A percentile compares a stretch with the other conserved stretches of the same genome.
phyloP scores from a whole-genome alignment of 2,329 filamentous ascomycete species.

The Curvularia sp. region DNA sequence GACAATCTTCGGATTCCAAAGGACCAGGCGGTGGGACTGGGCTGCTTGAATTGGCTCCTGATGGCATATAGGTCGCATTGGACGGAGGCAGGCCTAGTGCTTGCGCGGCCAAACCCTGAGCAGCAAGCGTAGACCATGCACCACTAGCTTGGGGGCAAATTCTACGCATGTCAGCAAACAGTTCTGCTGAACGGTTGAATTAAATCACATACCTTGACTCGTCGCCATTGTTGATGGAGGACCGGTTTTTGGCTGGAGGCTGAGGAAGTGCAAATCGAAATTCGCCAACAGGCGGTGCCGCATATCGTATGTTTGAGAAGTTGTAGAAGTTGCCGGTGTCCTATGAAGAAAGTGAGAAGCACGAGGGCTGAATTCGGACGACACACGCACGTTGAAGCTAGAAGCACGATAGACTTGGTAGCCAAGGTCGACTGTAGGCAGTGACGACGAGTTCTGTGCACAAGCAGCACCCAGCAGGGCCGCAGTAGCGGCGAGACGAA shows the following conservation, averaged over 20 bases:
- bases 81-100: conserved; percentile 35
- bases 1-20: conserved; percentile 56
- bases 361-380: background rate
- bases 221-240: conserved; percentile 56
- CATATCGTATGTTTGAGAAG: conserved; percentile 66
- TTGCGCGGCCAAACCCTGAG: conserved; percentile 44
- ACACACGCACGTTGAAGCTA: conserved; percentile 52
- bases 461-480: conserved; percentile 33
- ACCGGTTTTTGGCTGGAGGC: conserved; percentile 53
- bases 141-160: conserved; percentile 51
- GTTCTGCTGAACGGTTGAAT: background rate
- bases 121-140: conserved; percentile 53
- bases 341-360: conserved; percentile 27
- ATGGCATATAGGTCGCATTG: conserved; percentile 43
- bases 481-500: conserved; percentile 30
- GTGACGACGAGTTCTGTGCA: conserved; percentile 34
- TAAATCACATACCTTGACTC: conserved; percentile 39
- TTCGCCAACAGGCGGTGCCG: conserved; percentile 60
- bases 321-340: conserved; percentile 57
- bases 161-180: conserved; percentile 20
- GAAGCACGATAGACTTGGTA: conserved; percentile 61
- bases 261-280: conserved; percentile 60
- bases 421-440: conserved; percentile 61
- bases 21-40: conserved; percentile 34
- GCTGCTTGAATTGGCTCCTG: conserved; percentile 37